Percentiles rank a stretch among this genome's conserved stretches.
phyloP scores from a whole-genome alignment of 805 yeast genomes.

The Saccharomyces kudriavzevii region DNA sequence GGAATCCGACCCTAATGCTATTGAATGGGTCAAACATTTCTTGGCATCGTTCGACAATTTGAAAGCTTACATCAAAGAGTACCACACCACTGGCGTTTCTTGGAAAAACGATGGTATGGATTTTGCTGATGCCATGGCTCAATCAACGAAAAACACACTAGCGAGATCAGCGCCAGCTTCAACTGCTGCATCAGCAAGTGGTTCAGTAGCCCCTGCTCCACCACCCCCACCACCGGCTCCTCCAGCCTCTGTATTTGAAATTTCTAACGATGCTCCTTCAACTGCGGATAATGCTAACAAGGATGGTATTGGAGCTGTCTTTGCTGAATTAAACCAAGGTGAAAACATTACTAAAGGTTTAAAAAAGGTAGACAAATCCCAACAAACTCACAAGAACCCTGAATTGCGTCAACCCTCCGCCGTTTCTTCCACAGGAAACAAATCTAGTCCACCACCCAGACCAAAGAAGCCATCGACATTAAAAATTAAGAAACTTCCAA shows the following conservation, averaged over 20 bases:
- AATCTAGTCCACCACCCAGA: conserved; percentile 53
- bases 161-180: conserved; percentile 33
- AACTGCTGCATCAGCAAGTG: conserved; percentile 11
- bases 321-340: conserved; percentile 85
- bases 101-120: conserved; percentile 63
- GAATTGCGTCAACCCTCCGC: conserved; percentile 54
- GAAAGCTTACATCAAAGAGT: conserved; percentile 63
- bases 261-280: conserved; percentile 20
- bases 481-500: conserved; percentile 42
- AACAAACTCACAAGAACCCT: conserved; percentile 92
- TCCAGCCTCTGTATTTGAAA: conserved; percentile 61
- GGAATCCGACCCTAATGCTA: conserved; percentile 59
- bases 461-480: conserved; percentile 76
- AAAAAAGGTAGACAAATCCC: conserved; percentile 85
- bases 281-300: conserved; percentile 21
- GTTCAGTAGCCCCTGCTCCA: conserved; percentile 39
- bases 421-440: conserved; percentile 32
- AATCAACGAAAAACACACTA: conserved; percentile 9
- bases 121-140: conserved; percentile 39
- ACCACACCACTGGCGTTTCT: conserved; percentile 74
- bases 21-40: conserved; percentile 73
- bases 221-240: conserved; percentile 96
- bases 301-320: conserved; percentile 78
- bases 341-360: conserved; percentile 74
- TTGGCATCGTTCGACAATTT: conserved; percentile 59